phyloP scores from a whole-genome alignment of 371 early-diverging fungal species.

The Mucor plumbeus region DNA sequence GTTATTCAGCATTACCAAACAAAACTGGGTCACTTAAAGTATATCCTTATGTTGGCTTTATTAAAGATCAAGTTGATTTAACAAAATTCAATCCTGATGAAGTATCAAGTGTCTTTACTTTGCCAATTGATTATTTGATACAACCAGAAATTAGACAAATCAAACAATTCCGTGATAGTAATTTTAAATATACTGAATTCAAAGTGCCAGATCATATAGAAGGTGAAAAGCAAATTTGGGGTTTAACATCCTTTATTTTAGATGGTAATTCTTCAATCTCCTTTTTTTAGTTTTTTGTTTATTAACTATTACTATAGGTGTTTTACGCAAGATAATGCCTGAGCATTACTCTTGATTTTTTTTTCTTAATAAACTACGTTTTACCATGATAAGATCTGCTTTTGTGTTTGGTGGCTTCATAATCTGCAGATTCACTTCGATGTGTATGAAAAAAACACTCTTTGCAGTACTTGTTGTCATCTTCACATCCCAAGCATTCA shows the following conservation, averaged over 20 bases:
- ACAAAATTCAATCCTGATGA: slow-evolving; percentile 65
- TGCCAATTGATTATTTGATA: slow-evolving; percentile 71
- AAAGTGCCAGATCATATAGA: slow-evolving; percentile 55
- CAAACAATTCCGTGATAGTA: slow-evolving; percentile 66
- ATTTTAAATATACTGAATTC: slow-evolving; percentile 68
- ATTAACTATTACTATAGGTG: slow-evolving; percentile 22
- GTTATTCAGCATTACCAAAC: slow-evolving; percentile 70
- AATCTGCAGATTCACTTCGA: slow-evolving; percentile 41
- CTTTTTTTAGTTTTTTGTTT: too few relatives aligned
- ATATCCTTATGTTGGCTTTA: slow-evolving; percentile 75
- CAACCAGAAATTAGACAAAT: slow-evolving; percentile 50
- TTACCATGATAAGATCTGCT: slow-evolving; percentile 14
- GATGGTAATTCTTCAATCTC: slow-evolving; percentile 43
- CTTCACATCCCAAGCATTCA: slow-evolving; percentile 59
- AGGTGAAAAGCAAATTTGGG: slow-evolving; percentile 74
- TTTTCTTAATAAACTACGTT: background rate
- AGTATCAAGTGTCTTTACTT: slow-evolving; percentile 72
- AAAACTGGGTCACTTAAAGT: slow-evolving; percentile 67
- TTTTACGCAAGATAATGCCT: slow-evolving; percentile 44
- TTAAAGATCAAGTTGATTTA: slow-evolving; percentile 43
- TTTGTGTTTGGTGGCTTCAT: slow-evolving; percentile 39
- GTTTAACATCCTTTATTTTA: slow-evolving; percentile 83
- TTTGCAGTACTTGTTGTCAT: slow-evolving; percentile 58
- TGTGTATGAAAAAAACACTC: slow-evolving; percentile 62
- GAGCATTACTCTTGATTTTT: slow-evolving; percentile 30